Evolutionary conservation across 345 rosid species (phyloP), one percentile per base, ranked within the genome.

Genomic region (Erodium maritimum): DNA sequence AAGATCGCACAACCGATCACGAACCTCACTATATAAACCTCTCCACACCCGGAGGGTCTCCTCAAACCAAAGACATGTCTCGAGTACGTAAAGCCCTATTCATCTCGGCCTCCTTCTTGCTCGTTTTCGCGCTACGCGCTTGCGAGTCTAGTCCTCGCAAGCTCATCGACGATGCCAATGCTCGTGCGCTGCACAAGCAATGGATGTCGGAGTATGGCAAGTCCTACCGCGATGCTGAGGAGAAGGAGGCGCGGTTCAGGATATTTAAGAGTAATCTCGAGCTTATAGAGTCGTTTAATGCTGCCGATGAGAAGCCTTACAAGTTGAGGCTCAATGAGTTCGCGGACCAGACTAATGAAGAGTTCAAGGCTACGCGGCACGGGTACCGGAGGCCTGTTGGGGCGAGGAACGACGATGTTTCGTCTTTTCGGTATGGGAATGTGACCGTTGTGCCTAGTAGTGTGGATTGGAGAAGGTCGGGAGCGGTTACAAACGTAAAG

Each of bases 401-500:
- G 14, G 4, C 45, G 4, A 61, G 18, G 18, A 4, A 19, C 2
- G 52, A 20, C 17, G 18, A 7, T n/a, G 1, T 17, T 0, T 37
- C 50, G 21, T 20, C 46, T 1, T 66, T 66, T 59, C 33, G 34
- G 21, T 62, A 58, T 37, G 58, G 29, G 46, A 58, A 52, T 17
- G 54, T 65, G 13, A 65, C 66, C 3, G 66, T 24, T 0, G 58
- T 63, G 14, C 74, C 77, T 0, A 9, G 53, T 5, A 52, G 17
- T 9, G n/a, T 69, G 55, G 77, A 72, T 21, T 72, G 80, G 82
- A 69, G 71, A 52, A 61, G 50, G 54, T 61, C 65, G 61, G 79
- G 82, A 17, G 75, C 67, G n/a, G 79, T 74, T 14, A 71, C 77
- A 17, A 29, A 50, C 0, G 23, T 78, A 23, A 78, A 78, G 61